These are phyloP conservation scores for Ganoderma resinaceum DNA, from an alignment of 1,284 basidiomycete genomes.

Conservation along the genomic window DNA sequence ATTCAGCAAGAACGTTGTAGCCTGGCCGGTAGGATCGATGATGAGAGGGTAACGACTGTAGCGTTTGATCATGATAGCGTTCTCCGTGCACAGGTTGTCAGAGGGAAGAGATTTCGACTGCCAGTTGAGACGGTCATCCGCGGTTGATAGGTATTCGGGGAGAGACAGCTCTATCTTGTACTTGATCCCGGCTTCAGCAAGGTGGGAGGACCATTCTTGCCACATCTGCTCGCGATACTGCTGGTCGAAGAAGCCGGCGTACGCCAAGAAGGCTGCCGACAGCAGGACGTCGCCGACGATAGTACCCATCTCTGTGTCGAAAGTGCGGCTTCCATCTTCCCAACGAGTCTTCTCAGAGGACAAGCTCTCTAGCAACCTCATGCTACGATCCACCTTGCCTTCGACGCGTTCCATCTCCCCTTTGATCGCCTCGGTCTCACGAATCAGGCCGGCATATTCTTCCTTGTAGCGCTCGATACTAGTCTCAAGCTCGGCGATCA, in stretches of 20 bases:
- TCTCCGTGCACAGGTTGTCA: conserved; percentile 96
- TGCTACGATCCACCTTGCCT: conserved; percentile 95
- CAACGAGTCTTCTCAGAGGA: conserved; percentile 96
- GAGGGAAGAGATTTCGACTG: conserved; percentile 94
- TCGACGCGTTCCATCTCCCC: conserved; percentile 98
- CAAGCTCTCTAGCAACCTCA: conserved; percentile 93
- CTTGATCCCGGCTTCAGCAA: conserved; percentile 89
- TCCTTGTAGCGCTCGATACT: conserved; percentile 97
- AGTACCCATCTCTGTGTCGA: conserved; percentile 98
- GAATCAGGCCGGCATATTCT: conserved; percentile 97
- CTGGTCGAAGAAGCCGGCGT: conserved; percentile 99
- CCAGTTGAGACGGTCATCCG: conserved; percentile 96
- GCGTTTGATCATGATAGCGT: conserved; percentile 98
- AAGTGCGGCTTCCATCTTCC: conserved; percentile 95
- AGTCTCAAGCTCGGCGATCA: conserved; percentile 92
- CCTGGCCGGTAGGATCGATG: conserved; percentile 99
- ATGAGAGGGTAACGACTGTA: conserved; percentile 99
- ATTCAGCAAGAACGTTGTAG: conserved; percentile 92
- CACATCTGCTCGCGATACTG: conserved; percentile 98
- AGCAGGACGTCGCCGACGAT: conserved; percentile 97
- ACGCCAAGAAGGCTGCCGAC: conserved; percentile 96
- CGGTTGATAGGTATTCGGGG: conserved; percentile 96
- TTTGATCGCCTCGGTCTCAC: conserved; percentile 97
- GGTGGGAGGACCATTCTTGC: conserved; percentile 92
- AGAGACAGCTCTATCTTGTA: conserved; percentile 94